phyloP scores from a whole-genome alignment of 2,329 filamentous ascomycete genomes.

The Beauveria rudraprayagi region DNA sequence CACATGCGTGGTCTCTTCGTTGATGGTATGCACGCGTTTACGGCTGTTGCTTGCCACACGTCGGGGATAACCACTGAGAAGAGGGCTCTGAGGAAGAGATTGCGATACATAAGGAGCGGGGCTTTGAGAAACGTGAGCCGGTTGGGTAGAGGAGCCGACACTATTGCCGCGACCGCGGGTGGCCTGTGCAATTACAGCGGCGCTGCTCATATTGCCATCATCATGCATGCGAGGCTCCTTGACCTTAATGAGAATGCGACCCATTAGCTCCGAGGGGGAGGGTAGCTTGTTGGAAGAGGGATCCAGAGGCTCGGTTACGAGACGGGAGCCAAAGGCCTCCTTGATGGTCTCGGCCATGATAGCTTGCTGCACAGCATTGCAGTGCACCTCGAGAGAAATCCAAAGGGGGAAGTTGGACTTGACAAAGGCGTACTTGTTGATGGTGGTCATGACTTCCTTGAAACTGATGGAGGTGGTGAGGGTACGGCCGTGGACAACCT shows the following conservation, averaged over 20 bases:
- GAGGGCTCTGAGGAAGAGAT: conserved; percentile 46
- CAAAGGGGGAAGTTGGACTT: conserved; percentile 84
- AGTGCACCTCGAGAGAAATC: conserved; percentile 94
- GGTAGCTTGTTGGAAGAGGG: conserved; percentile 62
- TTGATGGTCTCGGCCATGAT: conserved; percentile 88
- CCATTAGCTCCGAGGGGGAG: conserved; percentile 75
- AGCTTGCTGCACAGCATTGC: conserved; percentile 71
- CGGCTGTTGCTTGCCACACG: conserved; percentile 39
- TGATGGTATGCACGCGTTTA: conserved; percentile 46
- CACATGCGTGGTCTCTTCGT: conserved; percentile 48
- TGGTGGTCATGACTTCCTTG: conserved; percentile 82
- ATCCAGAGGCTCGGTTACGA: conserved; percentile 70
- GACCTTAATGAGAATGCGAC: conserved; percentile 86
- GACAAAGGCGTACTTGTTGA: conserved; percentile 89
- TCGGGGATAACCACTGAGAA: conserved; percentile 42
- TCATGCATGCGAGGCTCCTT: conserved; percentile 60
- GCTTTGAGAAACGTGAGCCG: conserved; percentile 50
- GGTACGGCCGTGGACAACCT: conserved; percentile 85
- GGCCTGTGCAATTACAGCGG: conserved; percentile 23
- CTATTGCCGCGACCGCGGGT: conserved; percentile 57
- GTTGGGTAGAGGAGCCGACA: conserved; percentile 58
- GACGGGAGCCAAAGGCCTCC: conserved; percentile 69
- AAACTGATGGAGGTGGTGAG: conserved; percentile 86
- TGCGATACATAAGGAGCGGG: conserved; percentile 39
- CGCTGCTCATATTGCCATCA: conserved; percentile 35